Conservation (phyloP, 2,329 filamentous ascomycete species). For the Chalara sp. region DNA sequence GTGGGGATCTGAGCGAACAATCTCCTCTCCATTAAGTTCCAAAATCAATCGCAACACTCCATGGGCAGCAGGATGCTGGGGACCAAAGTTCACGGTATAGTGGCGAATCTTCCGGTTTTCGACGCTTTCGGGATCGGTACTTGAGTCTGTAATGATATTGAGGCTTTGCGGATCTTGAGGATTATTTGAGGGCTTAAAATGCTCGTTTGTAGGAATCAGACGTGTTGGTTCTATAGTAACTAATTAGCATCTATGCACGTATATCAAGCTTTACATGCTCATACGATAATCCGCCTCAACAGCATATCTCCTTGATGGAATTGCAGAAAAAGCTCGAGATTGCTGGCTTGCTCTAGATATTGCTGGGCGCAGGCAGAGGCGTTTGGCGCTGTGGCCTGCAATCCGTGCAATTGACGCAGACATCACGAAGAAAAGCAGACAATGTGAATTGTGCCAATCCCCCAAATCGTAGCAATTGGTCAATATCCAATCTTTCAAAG, state of each 20-base stretch:
- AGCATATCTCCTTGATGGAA: constrained; percentile 56
- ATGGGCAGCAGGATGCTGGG: constrained; percentile 97
- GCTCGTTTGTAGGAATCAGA: constrained; percentile 51
- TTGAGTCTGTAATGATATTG: constrained; percentile 28
- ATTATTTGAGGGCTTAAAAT: constrained; percentile 49
- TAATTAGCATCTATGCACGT: background rate
- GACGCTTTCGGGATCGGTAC: constrained; percentile 35
- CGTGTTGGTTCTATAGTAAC: constrained; percentile 35
- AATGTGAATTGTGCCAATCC: background rate
- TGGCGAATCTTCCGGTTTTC: constrained; percentile 84
- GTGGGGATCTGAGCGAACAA: constrained; percentile 92
- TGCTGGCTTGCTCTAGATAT: background rate
- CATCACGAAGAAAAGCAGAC: constrained; percentile 44
- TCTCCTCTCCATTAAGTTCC: constrained; percentile 96
- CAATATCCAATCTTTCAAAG: too few relatives aligned
- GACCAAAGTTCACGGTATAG: constrained; percentile 99
- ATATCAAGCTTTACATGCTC: background rate
- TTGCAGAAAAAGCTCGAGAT: constrained; percentile 55
- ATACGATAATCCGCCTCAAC: constrained; percentile 35
- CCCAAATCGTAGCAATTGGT: background rate
- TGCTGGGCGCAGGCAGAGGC: constrained; percentile 47
- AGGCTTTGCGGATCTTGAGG: constrained; percentile 36
- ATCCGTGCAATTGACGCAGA: constrained; percentile 67
- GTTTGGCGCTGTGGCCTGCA: constrained; percentile 63
- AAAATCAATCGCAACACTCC: constrained; percentile 96